These are phyloP conservation scores for Lecanosticta acicola DNA, from an alignment of 2,329 filamentous ascomycete genomes.

Conservation along the genomic window DNA sequence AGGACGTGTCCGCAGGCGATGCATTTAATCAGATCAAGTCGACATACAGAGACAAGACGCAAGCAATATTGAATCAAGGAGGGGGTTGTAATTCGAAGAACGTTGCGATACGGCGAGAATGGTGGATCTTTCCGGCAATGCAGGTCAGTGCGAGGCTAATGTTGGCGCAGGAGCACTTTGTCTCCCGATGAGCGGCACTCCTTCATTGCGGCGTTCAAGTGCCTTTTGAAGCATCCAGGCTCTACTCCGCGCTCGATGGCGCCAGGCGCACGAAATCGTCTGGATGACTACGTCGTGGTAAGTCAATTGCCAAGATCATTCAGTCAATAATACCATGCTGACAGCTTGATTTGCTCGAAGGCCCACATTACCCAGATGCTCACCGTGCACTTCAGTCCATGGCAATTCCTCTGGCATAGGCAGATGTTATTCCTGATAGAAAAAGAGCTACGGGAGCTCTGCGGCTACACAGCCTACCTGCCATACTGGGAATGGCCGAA, in stretches of 20 bases:
- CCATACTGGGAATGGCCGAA: slow-evolving; percentile 11
- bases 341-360: slow-evolving; percentile 11
- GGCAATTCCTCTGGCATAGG: slow-evolving; percentile 36
- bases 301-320: slow-evolving; percentile 14
- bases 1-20: not conserved
- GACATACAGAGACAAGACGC: not conserved
- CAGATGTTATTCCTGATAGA: slow-evolving; percentile 40
- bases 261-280: not conserved
- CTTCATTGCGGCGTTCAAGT: slow-evolving; percentile 29
- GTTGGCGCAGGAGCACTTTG: slow-evolving; percentile 9
- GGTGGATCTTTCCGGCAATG: slow-evolving; percentile 2
- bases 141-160: not conserved
- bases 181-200: slow-evolving; percentile 15
- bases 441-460: slow-evolving; percentile 37
- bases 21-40: not conserved
- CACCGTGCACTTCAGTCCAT: slow-evolving; percentile 25
- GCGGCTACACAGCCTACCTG: slow-evolving; percentile 38
- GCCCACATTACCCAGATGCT: slow-evolving; percentile 27
- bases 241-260: not conserved
- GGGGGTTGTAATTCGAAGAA: slow-evolving; percentile 14
- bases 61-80: not conserved
- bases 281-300: slow-evolving; percentile 5
- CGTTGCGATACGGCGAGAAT: slow-evolving; percentile 15
- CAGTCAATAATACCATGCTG: not conserved
- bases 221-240: not conserved